Evolutionary conservation across 1,284 basidiomycete species (phyloP).

Genomic region (Moniliella sp.): DNA sequence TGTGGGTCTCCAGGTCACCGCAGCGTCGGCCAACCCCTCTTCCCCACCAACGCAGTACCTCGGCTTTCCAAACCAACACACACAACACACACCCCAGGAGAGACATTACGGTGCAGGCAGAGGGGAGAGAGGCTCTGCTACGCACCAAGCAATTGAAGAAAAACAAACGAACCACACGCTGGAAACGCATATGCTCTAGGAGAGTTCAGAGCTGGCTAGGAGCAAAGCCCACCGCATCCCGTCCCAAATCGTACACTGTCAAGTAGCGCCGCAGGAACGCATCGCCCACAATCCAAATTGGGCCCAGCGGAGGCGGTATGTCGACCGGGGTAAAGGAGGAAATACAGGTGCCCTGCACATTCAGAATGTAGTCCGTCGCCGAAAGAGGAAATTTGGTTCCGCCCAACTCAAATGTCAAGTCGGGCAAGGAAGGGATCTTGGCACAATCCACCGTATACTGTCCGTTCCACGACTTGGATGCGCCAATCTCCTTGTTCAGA

Average conservation of each 20-base stretch:
- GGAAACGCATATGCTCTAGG: too few species aligned
- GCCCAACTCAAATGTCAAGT: constrained; percentile 49
- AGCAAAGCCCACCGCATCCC: constrained; percentile 72
- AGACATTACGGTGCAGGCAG: too few species aligned
- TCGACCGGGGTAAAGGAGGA: constrained; percentile 80
- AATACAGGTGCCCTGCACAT: constrained; percentile 73
- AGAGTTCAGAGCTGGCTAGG: too few species aligned
- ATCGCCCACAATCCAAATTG: constrained; percentile 75
- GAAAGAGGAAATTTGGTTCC: constrained; percentile 48
- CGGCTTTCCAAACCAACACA: too few species aligned
- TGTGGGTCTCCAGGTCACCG: too few species aligned
- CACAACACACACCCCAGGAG: too few species aligned
- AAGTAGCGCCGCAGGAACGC: constrained; percentile 49
- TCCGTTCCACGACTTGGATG: constrained; percentile 26
- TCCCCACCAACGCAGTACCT: too few species aligned
- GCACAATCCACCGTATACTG: constrained; percentile 41
- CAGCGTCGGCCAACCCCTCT: too few species aligned
- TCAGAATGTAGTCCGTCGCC: constrained; percentile 67
- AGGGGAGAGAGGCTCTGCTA: too few species aligned
- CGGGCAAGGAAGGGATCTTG: constrained; percentile 62
- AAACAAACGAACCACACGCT: too few species aligned
- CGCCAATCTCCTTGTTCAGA: constrained; percentile 62
- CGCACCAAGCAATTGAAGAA: too few species aligned
- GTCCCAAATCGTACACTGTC: constrained; percentile 76
- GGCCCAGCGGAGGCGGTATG: constrained; percentile 64